Base-by-base conservation (phyloP, 352 stramenopile genomes). In the Pythium periplocum region DNA sequence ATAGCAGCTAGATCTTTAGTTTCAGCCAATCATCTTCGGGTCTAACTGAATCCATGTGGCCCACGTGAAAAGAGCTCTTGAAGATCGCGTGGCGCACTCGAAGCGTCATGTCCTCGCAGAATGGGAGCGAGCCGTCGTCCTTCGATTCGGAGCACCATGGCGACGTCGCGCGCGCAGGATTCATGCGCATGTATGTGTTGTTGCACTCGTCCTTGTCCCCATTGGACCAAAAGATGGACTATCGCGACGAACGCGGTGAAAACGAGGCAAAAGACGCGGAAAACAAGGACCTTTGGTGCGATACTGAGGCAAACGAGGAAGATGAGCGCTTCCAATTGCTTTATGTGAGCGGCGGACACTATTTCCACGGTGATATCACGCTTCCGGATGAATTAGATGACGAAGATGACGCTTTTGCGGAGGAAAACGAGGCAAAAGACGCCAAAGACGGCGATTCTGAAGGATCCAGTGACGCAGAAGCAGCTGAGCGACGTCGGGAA, bases 111-210 rank as follows among this genome's bases (percentile, higher is more conserved):
- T 26, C 17, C 17, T 26, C 17, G 17, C 17, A 26, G 17, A 26
- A 26, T 26, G 17, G 17, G 17, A 26, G 17, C 48, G 48, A 45
- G 48, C 43, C 57, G 55, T 85, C 78, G 38, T 88, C 78, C 1
- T 72, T 68, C 35, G 68, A 84, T 55, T 88, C 78, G 52, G 66
- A 75, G 11, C 61, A 75, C 30, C 83, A 80, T 55, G 73, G 78
- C 4, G 56, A 62, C 3, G 73, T 86, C 0, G 73, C 71, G 11
- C 75, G 73, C 32, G 67, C 67, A 2, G 78, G 78, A 2, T 86
- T 86, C 51, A 71, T 71, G 42, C 75, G 78, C 46, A 86, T 85
- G 78, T 88, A 88, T 36, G 69, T 83, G 38, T 61, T 88, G 4
- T 63, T 58, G 26, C 48, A 67, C 53, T 73, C 68, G 45, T 8